Percentiles rank a stretch among this genome's conserved stretches.
Evolutionary conservation across 345 rosid species (phyloP).

Genomic region (Eucalyptus grandis): DNA sequence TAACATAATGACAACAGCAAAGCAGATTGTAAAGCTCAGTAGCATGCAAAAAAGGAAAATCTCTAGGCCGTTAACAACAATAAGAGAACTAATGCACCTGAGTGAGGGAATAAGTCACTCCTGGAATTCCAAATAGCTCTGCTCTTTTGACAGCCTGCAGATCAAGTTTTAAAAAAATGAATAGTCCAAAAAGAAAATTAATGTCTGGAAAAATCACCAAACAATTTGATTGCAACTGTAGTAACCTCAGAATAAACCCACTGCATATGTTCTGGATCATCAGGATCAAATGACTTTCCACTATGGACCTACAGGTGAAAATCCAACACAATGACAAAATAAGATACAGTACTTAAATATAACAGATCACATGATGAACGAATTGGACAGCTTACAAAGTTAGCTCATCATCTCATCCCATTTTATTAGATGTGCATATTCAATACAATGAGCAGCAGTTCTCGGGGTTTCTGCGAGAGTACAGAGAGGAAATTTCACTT

Average conservation of each 20-base stretch:
- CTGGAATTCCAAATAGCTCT: slow-evolving; percentile 90
- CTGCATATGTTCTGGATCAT: slow-evolving; percentile 87
- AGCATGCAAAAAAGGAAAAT: not conserved
- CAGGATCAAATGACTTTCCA: slow-evolving; percentile 83
- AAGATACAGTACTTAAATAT: not conserved
- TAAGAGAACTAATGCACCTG: slow-evolving; percentile 36
- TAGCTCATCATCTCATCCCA: slow-evolving; percentile 66
- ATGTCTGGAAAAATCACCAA: not conserved
- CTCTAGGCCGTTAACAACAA: not conserved
- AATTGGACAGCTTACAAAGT: not conserved
- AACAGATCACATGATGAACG: not conserved
- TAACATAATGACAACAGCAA: not conserved
- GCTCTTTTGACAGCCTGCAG: slow-evolving; percentile 87
- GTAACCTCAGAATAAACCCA: slow-evolving; percentile 89
- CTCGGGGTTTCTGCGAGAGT: slow-evolving; percentile 97
- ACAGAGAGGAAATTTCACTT: slow-evolving; percentile 95
- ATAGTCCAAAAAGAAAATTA: not conserved
- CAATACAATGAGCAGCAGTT: slow-evolving; percentile 96
- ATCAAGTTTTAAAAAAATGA: not conserved
- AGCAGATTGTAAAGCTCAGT: not conserved
- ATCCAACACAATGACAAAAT: not conserved
- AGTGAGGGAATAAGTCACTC: slow-evolving; percentile 95
- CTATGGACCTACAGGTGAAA: slow-evolving; percentile 41
- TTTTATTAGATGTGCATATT: slow-evolving; percentile 92
- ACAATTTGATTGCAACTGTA: not conserved